Evolutionary conservation across 2,329 filamentous ascomycete species (phyloP).

Genomic region (Akanthomyces uredinophilus): DNA sequence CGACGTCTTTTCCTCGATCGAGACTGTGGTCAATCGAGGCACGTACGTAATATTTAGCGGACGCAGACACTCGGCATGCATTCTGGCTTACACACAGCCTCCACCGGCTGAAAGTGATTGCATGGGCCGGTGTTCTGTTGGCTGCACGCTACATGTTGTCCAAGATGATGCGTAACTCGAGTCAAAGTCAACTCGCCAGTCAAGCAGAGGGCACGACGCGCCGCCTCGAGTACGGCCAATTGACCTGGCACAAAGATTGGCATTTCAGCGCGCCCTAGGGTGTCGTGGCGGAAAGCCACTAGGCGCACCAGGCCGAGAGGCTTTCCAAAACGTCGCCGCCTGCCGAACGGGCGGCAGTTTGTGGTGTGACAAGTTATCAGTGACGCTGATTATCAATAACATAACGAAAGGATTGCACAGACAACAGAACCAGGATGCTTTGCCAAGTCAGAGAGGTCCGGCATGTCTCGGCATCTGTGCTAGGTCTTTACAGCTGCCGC

Average conservation of each 20-base stretch:
- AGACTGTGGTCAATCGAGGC: neutral
- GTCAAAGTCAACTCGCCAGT: neutral
- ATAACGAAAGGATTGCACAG: neutral
- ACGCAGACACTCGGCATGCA: neutral
- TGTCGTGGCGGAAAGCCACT: conserved; percentile 4
- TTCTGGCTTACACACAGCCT: neutral
- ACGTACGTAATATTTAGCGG: neutral
- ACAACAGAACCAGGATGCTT: neutral
- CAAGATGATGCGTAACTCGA: neutral
- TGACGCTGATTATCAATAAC: neutral
- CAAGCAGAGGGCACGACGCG: neutral
- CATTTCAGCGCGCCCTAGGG: neutral
- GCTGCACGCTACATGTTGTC: neutral
- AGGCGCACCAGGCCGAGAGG: neutral
- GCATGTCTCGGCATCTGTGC: too few relatives aligned
- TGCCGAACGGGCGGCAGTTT: neutral
- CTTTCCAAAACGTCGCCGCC: neutral
- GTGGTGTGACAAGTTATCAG: neutral
- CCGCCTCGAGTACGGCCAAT: neutral
- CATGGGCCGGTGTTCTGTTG: neutral
- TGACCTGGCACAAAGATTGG: neutral
- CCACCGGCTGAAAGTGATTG: neutral
- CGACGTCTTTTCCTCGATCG: neutral
- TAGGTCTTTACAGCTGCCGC: too few relatives aligned
- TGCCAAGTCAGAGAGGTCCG: neutral